Evolutionary conservation across 192 early-diverging fungal species (phyloP), one percentile per base, ranked within the genome.

Genomic region (Coemansia interrupta): DNA sequence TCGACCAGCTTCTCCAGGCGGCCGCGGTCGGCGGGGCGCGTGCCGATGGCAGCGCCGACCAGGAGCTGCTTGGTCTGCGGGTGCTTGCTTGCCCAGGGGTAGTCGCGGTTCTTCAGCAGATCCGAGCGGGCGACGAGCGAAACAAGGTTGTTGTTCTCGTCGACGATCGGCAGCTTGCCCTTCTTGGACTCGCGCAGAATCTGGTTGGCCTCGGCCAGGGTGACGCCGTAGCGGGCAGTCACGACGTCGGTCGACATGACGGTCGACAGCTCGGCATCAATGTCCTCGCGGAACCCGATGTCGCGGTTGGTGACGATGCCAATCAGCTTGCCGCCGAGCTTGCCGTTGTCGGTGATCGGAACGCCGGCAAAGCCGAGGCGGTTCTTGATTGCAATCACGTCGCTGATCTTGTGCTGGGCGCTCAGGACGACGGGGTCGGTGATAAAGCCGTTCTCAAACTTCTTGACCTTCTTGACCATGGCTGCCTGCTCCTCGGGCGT

Each of bases 361-460:
- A 98, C 92, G 26, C 96, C 96, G 54, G 91, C 93, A 83, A 94
- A 98, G 20, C 96, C 96, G 30, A 83, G 87, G 48, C 80, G 80
- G 24, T 80, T 73, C 85, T 98, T 98, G 80, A 96, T 91, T 29
- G 83, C 74, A 36, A 89, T 74, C 36, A 98, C 90, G 68, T 96
- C 90, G 45, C 83, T 77, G 38, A 96, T 92, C 30, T 84, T 90
- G 80, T 96, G 80, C 51, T 80, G 73, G 26, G 93, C 90, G 56
- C 85, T 85, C 59, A 98, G 76, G 67, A 89, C 89, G 44, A 93
- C 64, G 13, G 96, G 96, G 65, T 98, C 93, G 39, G 89, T 87
- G 73, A 98, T 98, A 72, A 98, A 98, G 11, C 96, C 96, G 82
- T 98, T 98, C 70, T 98, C 96, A 64, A 92, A 98, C 73, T 87